Evolutionary conservation across 2,329 filamentous ascomycete species (phyloP).

Genomic region (Trichoderma afroharzianum): DNA sequence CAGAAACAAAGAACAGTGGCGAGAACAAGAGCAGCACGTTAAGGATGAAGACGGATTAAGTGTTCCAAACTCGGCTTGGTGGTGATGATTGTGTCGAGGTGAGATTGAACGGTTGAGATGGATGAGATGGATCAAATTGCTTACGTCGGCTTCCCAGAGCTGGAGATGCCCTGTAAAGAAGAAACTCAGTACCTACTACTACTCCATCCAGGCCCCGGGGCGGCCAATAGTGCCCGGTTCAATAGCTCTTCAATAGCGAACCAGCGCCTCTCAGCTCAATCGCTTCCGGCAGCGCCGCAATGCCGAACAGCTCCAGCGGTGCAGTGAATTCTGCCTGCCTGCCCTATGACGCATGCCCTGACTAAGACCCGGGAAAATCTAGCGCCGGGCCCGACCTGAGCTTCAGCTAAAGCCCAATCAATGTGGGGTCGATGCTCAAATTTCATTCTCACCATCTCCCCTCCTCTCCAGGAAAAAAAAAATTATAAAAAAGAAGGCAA

Average conservation of each 20-base stretch:
- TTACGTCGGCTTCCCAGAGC: not conserved
- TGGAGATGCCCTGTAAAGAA: not conserved
- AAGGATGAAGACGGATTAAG: not conserved
- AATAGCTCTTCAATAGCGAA: not conserved
- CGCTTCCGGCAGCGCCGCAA: slow-evolving; percentile 11
- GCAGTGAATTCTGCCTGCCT: not conserved
- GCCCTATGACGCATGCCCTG: slow-evolving; percentile 17
- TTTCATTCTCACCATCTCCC: slow-evolving; percentile 16
- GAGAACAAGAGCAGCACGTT: not conserved
- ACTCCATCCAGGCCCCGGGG: not conserved
- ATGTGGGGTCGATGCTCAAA: slow-evolving; percentile 17
- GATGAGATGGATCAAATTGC: not conserved
- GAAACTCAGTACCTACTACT: not conserved
- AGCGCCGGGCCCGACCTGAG: slow-evolving; percentile 15
- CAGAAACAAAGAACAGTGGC: not conserved
- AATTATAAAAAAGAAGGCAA: not conserved
- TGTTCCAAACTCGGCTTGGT: not conserved
- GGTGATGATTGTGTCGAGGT: not conserved
- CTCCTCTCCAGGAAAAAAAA: slow-evolving; percentile 6
- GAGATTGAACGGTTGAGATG: not conserved
- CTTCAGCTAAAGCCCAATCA: slow-evolving; percentile 14
- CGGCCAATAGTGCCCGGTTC: not conserved
- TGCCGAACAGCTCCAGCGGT: not conserved
- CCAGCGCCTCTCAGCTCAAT: not conserved
- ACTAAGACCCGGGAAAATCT: slow-evolving; percentile 15